A percentile compares a stretch with the other conserved stretches of the same genome.
These are phyloP conservation scores for Mortierella sp. DNA, from an alignment of 371 early-diverging fungal genomes.

Conservation along the genomic window DNA sequence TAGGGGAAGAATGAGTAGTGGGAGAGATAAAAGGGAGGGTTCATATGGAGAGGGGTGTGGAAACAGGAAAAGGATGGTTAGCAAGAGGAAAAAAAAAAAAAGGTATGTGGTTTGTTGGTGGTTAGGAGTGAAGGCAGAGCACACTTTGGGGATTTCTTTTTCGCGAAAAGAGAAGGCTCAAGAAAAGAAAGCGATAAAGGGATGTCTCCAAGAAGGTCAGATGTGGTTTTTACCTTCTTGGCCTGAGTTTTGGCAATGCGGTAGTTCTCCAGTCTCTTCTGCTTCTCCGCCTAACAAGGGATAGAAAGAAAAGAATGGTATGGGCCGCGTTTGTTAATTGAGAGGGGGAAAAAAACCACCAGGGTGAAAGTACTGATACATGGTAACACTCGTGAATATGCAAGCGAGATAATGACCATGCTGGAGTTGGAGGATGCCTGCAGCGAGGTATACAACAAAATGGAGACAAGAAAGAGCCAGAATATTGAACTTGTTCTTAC, in stretches of 20 bases:
- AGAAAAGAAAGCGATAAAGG: neutral
- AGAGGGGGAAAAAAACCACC: neutral
- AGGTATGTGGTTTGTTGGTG: neutral
- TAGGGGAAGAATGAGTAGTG: neutral
- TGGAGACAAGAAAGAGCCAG: too few species aligned
- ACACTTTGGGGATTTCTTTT: too few species aligned
- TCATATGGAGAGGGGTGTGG: neutral
- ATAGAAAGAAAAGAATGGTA: neutral
- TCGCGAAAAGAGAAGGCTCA: neutral
- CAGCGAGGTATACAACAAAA: too few species aligned
- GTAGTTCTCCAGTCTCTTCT: slow-evolving; percentile 31
- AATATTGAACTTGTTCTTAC: neutral
- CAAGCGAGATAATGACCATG: neutral
- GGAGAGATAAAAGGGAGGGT: neutral
- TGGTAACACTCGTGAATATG: neutral
- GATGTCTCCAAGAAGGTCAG: neutral
- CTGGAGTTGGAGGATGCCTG: too few species aligned
- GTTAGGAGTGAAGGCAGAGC: neutral
- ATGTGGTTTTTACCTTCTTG: slow-evolving; percentile 21
- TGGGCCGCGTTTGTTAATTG: neutral
- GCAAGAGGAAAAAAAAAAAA: neutral
- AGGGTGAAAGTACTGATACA: too few species aligned
- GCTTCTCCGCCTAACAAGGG: slow-evolving; percentile 22
- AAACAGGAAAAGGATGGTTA: neutral
- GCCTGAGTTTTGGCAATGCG: slow-evolving; percentile 34